Conservation (phyloP, 2,329 filamentous ascomycete genomes). For the Colletotrichum truncatum region DNA sequence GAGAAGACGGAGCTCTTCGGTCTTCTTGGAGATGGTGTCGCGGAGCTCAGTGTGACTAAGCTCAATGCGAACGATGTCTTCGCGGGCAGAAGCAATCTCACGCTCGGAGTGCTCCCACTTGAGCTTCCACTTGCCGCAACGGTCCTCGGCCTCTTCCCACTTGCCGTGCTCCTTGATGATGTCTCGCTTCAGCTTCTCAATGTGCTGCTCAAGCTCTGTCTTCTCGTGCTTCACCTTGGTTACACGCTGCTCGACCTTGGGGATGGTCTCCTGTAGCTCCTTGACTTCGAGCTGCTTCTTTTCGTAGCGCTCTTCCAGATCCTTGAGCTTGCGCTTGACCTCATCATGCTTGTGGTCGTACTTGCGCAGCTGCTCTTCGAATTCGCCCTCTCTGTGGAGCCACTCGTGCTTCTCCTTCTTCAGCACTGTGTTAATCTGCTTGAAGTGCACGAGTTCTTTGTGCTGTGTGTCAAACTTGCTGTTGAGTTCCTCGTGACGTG, state of each 20-base stretch:
- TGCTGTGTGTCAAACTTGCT: background rate
- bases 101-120: constrained; percentile 23
- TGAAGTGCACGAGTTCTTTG: constrained; percentile 12
- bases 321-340: constrained; percentile 19
- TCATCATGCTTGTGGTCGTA: constrained; percentile 13
- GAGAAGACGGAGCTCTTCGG: constrained; percentile 10
- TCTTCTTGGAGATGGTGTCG: constrained; percentile 11
- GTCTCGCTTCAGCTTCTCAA: constrained; percentile 8
- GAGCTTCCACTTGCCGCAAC: constrained; percentile 20
- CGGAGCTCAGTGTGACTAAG: background rate
- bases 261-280: constrained; percentile 12
- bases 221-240: constrained; percentile 2
- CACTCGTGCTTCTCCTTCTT: constrained; percentile 19
- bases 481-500: constrained; percentile 11
- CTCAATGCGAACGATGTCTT: constrained; percentile 18
- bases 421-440: background rate
- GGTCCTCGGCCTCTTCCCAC: constrained; percentile 16
- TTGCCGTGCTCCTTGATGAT: constrained; percentile 8
- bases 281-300: constrained; percentile 19
- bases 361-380: constrained; percentile 12
- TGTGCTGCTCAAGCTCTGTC: constrained; percentile 9
- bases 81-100: constrained; percentile 5
- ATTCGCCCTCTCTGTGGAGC: background rate
- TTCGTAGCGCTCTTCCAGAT: constrained; percentile 11
- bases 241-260: background rate